These are phyloP conservation scores for Cynanchum wilfordii DNA, from an alignment of 257 asterid species.

Conservation along the genomic window DNA sequence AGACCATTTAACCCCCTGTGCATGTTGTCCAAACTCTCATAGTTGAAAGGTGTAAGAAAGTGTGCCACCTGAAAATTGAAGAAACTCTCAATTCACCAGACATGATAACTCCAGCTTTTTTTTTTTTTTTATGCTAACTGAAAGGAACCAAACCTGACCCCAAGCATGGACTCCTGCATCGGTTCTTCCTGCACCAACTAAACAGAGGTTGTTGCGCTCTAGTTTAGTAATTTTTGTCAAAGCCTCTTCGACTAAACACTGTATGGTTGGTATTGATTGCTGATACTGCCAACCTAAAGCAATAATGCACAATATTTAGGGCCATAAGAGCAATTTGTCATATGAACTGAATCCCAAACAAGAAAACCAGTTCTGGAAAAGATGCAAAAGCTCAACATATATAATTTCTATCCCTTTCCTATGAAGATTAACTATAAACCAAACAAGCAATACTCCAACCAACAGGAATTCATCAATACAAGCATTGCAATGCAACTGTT, in stretches of 20 bases:
- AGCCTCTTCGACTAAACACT: constrained; percentile 66
- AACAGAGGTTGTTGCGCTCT: constrained; percentile 54
- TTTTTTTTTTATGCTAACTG: constrained; percentile 6
- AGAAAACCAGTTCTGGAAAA: too few species aligned
- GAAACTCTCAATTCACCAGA: constrained; percentile 12
- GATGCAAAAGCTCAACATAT: background rate
- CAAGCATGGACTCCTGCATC: constrained; percentile 97
- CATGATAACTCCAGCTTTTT: constrained; percentile 5
- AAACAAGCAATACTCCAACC: background rate
- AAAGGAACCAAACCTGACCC: constrained; percentile 71
- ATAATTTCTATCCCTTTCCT: background rate
- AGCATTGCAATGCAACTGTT: background rate
- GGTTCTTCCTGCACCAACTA: constrained; percentile 86
- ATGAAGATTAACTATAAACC: background rate
- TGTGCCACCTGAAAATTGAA: constrained; percentile 69
- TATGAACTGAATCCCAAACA: background rate
- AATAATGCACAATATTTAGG: background rate
- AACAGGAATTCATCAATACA: background rate
- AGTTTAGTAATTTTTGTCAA: constrained; percentile 51
- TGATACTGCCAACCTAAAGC: constrained; percentile 88
- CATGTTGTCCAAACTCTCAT: constrained; percentile 54
- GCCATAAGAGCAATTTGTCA: background rate
- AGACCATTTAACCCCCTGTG: constrained; percentile 76
- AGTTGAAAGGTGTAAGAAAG: constrained; percentile 68
- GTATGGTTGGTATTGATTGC: constrained; percentile 70